A percentile compares a stretch with the other conserved stretches of the same genome.
These are phyloP conservation scores for Rachicladosporium sp. DNA, from an alignment of 2,329 filamentous ascomycete species.

Conservation along the genomic window DNA sequence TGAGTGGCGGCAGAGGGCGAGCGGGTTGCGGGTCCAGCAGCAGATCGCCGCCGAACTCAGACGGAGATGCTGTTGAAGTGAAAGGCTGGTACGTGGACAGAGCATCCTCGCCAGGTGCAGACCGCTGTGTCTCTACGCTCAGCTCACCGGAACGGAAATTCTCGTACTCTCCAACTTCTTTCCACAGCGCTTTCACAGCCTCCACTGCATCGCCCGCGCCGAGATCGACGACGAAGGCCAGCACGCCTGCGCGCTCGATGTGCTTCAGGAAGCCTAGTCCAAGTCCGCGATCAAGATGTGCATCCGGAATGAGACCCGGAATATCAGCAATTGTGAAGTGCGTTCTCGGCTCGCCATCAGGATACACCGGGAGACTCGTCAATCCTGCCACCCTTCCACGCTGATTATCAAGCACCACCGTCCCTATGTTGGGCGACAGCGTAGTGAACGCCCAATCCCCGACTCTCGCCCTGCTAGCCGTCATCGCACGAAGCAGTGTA, in stretches of 20 bases:
- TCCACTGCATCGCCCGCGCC: conserved; percentile 64
- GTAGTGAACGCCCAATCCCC: conserved; percentile 97
- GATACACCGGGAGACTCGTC: conserved; percentile 1
- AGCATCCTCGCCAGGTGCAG: conserved; percentile 33
- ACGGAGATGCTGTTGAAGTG: conserved; percentile 19
- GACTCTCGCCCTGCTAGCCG: conserved; percentile 75
- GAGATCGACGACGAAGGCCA: conserved; percentile 89
- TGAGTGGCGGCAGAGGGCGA: conserved; percentile 32
- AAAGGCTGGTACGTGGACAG: conserved; percentile 35
- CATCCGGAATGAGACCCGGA: conserved; percentile 81
- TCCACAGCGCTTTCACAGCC: conserved; percentile 74
- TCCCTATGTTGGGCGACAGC: conserved; percentile 87
- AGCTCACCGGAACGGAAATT: conserved; percentile 62
- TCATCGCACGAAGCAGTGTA: conserved; percentile 76
- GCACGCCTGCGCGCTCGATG: conserved; percentile 81
- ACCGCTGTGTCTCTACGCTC: conserved; percentile 49
- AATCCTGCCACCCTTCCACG: conserved; percentile 48
- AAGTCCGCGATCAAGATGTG: conserved; percentile 81
- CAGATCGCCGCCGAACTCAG: conserved; percentile 1
- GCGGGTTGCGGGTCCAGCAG: conserved; percentile 14
- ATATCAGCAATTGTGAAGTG: conserved; percentile 93
- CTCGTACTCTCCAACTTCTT: conserved; percentile 80
- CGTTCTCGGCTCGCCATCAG: conserved; percentile 47
- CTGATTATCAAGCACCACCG: conserved; percentile 81
- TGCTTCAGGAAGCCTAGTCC: conserved; percentile 87